Conservation (phyloP, 2,329 filamentous ascomycete species). For the Catunica adiposa region DNA sequence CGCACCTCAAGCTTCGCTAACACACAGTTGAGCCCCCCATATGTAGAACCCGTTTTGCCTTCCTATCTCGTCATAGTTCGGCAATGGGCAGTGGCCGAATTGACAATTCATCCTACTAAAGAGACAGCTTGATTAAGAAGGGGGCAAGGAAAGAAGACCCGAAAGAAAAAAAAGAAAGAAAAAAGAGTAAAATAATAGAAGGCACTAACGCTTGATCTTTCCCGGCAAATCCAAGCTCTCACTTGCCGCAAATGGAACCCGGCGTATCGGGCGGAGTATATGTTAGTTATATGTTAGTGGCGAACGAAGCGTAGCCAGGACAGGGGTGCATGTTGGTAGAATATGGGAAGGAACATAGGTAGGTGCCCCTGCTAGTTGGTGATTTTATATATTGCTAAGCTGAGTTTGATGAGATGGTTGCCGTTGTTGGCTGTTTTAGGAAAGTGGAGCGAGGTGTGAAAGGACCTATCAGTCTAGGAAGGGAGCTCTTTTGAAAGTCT, state of each 20-base stretch:
- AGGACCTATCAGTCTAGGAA: too few relatives aligned
- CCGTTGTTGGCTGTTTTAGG: too few relatives aligned
- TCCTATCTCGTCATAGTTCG: neutral
- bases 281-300: slow-evolving; percentile 1
- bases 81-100: neutral
- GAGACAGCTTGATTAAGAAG: too few relatives aligned
- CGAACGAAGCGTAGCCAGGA: neutral
- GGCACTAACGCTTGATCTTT: neutral
- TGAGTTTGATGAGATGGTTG: neutral
- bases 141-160: too few relatives aligned
- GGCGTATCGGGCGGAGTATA: neutral
- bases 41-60: neutral
- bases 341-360: too few relatives aligned
- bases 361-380: neutral
- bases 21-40: neutral
- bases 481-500: too few relatives aligned
- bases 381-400: neutral
- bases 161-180: too few relatives aligned
- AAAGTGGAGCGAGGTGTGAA: too few relatives aligned
- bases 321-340: too few relatives aligned
- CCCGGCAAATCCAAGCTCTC: neutral
- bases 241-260: slow-evolving; percentile 1
- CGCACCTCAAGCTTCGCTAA: neutral
- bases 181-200: neutral
- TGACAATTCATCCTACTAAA: too few relatives aligned